Percentiles rank a stretch among this genome's conserved stretches.
Conservation (phyloP, 164 flowering plant genomes). For the Brasenia schreberi region DNA sequence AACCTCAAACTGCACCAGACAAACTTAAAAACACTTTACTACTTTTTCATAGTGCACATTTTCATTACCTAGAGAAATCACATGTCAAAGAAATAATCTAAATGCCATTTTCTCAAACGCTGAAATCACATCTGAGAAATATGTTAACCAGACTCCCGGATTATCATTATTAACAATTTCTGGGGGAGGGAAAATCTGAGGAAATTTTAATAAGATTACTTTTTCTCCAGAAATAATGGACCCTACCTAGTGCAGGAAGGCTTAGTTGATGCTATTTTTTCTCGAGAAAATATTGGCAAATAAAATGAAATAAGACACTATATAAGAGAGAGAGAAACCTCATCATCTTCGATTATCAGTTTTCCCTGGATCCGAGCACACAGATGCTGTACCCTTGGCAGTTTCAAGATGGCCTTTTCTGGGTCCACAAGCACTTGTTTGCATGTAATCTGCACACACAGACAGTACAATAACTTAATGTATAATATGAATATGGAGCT, state of each 20-base stretch:
- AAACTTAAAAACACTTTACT: background rate
- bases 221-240: too few relatives aligned
- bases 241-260: too few relatives aligned
- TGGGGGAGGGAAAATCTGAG: too few relatives aligned
- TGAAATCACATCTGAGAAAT: too few relatives aligned
- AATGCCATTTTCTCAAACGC: background rate
- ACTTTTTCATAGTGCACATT: background rate
- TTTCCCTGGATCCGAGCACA: constrained; percentile 58
- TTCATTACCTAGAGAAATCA: background rate
- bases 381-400: constrained; percentile 81
- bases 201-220: too few relatives aligned
- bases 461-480: too few relatives aligned
- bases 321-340: constrained; percentile 27
- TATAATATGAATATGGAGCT: background rate
- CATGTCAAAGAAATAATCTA: too few relatives aligned
- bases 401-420: constrained; percentile 58
- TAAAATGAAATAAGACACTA: too few relatives aligned
- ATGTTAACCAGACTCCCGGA: too few relatives aligned
- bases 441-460: constrained; percentile 49
- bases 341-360: constrained; percentile 75
- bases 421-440: constrained; percentile 46
- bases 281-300: too few relatives aligned
- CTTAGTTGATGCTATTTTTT: too few relatives aligned
- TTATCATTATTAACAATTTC: too few relatives aligned
- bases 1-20: constrained; percentile 52